These are phyloP conservation scores for Vigna trinervia DNA, from an alignment of 306 rosid species.

Conservation along the genomic window DNA sequence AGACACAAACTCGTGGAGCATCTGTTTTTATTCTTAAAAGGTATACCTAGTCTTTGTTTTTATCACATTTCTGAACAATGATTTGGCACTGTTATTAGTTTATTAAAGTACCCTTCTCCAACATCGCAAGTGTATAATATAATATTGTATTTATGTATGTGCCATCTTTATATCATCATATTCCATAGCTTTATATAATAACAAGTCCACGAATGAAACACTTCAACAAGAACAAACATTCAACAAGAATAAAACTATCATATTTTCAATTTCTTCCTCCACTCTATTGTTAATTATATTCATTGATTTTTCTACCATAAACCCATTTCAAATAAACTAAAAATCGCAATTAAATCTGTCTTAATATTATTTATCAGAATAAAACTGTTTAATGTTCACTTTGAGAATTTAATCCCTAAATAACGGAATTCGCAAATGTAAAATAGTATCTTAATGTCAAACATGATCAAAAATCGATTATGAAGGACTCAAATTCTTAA, in stretches of 20 bases:
- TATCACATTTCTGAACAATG: constrained; percentile 53
- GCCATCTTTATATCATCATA: constrained; percentile 18
- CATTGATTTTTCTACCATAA: too few species aligned
- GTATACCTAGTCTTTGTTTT: constrained; percentile 40
- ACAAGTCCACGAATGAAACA: neutral
- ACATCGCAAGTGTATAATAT: constrained; percentile 32
- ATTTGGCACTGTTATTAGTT: constrained; percentile 48
- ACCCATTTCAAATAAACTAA: too few species aligned
- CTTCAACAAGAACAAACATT: neutral
- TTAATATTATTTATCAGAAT: too few species aligned
- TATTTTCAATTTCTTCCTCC: neutral
- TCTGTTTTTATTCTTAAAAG: constrained; percentile 47
- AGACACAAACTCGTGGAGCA: constrained; percentile 60
- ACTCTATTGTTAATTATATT: too few species aligned
- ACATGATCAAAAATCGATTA: too few species aligned
- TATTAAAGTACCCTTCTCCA: constrained; percentile 37
- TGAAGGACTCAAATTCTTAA: too few species aligned
- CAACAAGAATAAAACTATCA: neutral
- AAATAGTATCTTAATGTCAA: too few species aligned
- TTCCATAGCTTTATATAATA: neutral
- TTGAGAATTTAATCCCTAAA: too few species aligned
- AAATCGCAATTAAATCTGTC: too few species aligned
- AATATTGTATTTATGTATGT: constrained; percentile 1
- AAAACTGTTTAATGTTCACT: too few species aligned
- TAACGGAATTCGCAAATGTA: too few species aligned